phyloP scores from a whole-genome alignment of 1,139 yeast genomes.

The Taphrina communis region DNA sequence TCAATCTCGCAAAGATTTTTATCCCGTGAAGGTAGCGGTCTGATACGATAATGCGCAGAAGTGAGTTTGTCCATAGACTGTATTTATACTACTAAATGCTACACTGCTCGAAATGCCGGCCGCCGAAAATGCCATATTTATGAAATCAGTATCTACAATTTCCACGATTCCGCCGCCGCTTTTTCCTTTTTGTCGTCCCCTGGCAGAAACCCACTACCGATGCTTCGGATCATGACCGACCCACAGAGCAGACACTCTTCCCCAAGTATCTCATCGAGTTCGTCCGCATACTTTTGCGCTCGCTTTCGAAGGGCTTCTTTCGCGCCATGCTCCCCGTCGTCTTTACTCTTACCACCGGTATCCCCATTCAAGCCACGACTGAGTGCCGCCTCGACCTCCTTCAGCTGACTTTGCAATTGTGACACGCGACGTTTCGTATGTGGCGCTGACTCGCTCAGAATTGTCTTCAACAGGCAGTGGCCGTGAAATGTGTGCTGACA shows the following conservation, averaged over 20 bases:
- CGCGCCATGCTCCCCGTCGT: background rate
- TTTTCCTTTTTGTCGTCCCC: conserved; percentile 16
- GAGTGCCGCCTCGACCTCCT: background rate
- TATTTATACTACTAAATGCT: background rate
- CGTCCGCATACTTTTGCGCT: conserved; percentile 53
- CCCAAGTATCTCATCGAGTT: conserved; percentile 66
- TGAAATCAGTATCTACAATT: background rate
- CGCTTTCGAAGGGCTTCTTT: conserved; percentile 53
- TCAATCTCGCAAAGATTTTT: conserved; percentile 1
- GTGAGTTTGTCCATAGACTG: background rate
- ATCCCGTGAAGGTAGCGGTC: background rate
- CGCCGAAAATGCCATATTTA: background rate
- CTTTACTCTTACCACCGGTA: background rate
- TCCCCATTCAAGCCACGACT: conserved; percentile 5
- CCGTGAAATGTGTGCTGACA: conserved; percentile 90
- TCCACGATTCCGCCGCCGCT: conserved; percentile 26
- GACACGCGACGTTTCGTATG: conserved; percentile 67
- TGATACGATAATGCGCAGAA: background rate
- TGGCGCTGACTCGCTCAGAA: conserved; percentile 70
- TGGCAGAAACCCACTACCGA: conserved; percentile 62
- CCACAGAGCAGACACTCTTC: conserved; percentile 82
- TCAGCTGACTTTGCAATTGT: conserved; percentile 51
- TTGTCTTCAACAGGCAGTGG: conserved; percentile 73
- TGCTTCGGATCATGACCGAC: conserved; percentile 69
- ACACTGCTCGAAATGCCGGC: conserved; percentile 5